Percentiles rank a stretch among this genome's conserved stretches.
These are phyloP conservation scores for Hyphodiscus hymeniophilus DNA, from an alignment of 495 filamentous ascomycete genomes.

Conservation along the genomic window DNA sequence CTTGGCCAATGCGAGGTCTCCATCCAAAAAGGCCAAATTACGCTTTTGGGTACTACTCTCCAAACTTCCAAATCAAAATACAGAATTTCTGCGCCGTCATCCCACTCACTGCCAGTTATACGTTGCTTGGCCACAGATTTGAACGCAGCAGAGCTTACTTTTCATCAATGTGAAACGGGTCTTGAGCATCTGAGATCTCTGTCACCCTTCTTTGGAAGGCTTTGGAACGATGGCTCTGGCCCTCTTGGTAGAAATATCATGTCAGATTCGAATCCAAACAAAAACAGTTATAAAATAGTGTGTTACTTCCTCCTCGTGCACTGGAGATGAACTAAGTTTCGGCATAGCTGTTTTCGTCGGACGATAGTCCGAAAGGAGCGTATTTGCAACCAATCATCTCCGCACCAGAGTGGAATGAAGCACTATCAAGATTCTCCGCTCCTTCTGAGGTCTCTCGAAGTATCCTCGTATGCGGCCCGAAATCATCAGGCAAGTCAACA, in stretches of 20 bases:
- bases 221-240: slow-evolving; percentile 58
- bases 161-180: slow-evolving; percentile 42
- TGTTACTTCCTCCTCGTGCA: background rate
- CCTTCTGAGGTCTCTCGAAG: slow-evolving; percentile 31
- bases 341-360: slow-evolving; percentile 36
- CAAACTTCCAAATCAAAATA: slow-evolving; percentile 41
- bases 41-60: slow-evolving; percentile 59
- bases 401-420: slow-evolving; percentile 57
- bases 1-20: slow-evolving; percentile 69
- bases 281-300: slow-evolving; percentile 16
- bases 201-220: slow-evolving; percentile 59
- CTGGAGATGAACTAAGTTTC: background rate
- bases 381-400: slow-evolving; percentile 53
- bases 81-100: slow-evolving; percentile 64
- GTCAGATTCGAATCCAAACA: background rate
- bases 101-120: slow-evolving; percentile 69
- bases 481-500: slow-evolving; percentile 80
- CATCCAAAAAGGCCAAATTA: slow-evolving; percentile 55
- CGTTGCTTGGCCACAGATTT: slow-evolving; percentile 41
- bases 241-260: slow-evolving; percentile 9
- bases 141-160: slow-evolving; percentile 41
- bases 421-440: slow-evolving; percentile 30
- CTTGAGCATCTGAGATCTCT: slow-evolving; percentile 51
- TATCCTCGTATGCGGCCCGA: slow-evolving; percentile 67
- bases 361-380: slow-evolving; percentile 32